Evolutionary conservation across 23 red algal species (phyloP).

Genomic region (Gracilaria gracilis): DNA sequence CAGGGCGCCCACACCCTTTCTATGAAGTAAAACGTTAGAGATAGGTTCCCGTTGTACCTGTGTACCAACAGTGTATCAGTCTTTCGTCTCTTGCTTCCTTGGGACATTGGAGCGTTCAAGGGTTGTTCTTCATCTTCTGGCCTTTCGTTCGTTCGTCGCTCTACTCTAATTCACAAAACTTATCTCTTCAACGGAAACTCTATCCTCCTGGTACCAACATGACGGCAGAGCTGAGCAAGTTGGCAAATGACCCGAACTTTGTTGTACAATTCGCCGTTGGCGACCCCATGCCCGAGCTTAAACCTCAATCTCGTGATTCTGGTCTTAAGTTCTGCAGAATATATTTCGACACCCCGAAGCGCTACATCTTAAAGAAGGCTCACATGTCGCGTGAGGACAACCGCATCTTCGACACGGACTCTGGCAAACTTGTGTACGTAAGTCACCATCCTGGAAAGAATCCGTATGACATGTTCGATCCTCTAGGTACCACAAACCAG

Average conservation of each 20-base stretch:
- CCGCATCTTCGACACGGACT: conserved; percentile 69
- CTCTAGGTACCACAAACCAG: conserved; percentile 53
- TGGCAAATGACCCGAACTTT: conserved; percentile 78
- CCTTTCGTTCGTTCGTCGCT: background rate
- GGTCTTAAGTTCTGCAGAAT: conserved; percentile 43
- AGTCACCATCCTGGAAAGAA: conserved; percentile 86
- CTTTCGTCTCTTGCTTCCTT: background rate
- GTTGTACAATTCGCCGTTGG: conserved; percentile 72
- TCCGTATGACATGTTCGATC: conserved; percentile 76
- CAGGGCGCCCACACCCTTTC: background rate
- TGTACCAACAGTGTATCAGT: background rate
- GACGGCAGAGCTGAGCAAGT: conserved; percentile 56
- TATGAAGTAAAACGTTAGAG: too few species aligned
- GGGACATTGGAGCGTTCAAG: background rate
- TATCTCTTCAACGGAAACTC: background rate
- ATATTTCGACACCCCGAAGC: conserved; percentile 40
- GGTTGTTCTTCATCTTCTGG: background rate
- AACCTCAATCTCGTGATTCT: conserved; percentile 45
- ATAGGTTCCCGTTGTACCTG: background rate
- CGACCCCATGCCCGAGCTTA: conserved; percentile 43
- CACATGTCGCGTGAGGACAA: conserved; percentile 78
- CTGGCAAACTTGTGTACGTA: conserved; percentile 34
- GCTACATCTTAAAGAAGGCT: conserved; percentile 74
- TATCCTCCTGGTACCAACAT: background rate
- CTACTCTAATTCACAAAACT: background rate